Percentiles rank a stretch among this genome's conserved stretches.
These are phyloP conservation scores for Suillus occidentalis DNA, from an alignment of 768 basidiomycete species.

Conservation along the genomic window DNA sequence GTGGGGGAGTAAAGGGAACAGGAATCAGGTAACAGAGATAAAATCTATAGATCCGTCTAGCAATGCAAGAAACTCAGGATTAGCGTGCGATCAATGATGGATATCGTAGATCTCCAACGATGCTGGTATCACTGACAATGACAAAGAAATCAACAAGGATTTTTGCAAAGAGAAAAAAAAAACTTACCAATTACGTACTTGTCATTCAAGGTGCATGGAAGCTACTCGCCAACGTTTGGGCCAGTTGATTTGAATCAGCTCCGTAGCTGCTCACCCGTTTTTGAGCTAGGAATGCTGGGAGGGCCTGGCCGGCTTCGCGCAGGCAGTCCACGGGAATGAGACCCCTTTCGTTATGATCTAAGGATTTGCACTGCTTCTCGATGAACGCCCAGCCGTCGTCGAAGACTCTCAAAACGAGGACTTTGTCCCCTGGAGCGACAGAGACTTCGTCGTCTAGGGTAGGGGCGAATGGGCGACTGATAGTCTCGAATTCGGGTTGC, in stretches of 20 bases:
- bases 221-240: background rate
- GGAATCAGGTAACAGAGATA: background rate
- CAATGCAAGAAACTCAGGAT: background rate
- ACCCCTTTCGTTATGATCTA: constrained; percentile 34
- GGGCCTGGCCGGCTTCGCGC: constrained; percentile 44
- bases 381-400: constrained; percentile 75
- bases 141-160: background rate
- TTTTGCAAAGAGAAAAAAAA: background rate
- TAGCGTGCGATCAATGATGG: background rate
- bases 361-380: constrained; percentile 37
- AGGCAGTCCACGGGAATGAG: constrained; percentile 74
- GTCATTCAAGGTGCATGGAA: background rate
- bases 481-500: constrained; percentile 41
- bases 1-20: background rate
- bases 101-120: background rate
- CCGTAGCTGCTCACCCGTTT: constrained; percentile 47
- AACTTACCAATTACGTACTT: background rate
- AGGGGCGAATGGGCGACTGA: constrained; percentile 57
- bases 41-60: background rate
- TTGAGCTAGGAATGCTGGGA: constrained; percentile 49
- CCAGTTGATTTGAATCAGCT: constrained; percentile 5
- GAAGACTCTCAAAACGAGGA: constrained; percentile 54
- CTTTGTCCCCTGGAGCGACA: constrained; percentile 49
- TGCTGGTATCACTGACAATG: background rate
- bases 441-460: constrained; percentile 59